Conservation (phyloP, 2,329 filamentous ascomycete genomes). For the Colletotrichum sp. region DNA sequence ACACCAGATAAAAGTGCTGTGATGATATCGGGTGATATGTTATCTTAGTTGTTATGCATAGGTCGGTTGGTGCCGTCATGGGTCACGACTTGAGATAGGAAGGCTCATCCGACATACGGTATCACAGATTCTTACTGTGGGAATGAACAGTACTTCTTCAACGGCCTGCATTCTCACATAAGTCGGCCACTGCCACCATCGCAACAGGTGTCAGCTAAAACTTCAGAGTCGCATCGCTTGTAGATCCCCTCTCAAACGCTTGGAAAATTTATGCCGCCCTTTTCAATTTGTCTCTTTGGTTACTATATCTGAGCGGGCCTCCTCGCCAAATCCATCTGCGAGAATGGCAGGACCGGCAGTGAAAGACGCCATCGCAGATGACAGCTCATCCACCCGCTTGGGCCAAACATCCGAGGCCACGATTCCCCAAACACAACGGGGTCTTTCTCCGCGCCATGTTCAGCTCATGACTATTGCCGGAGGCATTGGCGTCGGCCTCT, state of each 20-base stretch:
- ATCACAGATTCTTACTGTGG: background rate
- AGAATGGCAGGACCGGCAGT: background rate
- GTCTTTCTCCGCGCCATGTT: slow-evolving; percentile 45
- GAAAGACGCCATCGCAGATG: background rate
- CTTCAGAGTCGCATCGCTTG: background rate
- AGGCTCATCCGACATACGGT: background rate
- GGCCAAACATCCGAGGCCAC: background rate
- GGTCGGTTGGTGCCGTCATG: background rate
- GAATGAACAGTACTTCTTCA: background rate
- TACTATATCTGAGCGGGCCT: fast-evolving
- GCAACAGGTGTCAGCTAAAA: background rate
- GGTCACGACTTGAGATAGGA: background rate
- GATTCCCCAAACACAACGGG: slow-evolving; percentile 22
- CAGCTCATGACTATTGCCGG: slow-evolving; percentile 57
- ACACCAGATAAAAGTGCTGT: background rate
- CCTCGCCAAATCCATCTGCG: background rate
- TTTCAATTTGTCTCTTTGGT: background rate
- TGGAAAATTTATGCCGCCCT: fast-evolving
- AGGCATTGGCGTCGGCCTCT: slow-evolving; percentile 50
- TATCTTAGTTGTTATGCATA: background rate
- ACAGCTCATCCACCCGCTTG: background rate
- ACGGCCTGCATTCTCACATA: background rate
- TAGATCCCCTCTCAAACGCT: fast-evolving
- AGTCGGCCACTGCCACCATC: background rate
- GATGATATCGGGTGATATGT: background rate